These are phyloP conservation scores for Butyriboletus appendiculatus DNA, from an alignment of 1,284 basidiomycete genomes.

Conservation along the genomic window DNA sequence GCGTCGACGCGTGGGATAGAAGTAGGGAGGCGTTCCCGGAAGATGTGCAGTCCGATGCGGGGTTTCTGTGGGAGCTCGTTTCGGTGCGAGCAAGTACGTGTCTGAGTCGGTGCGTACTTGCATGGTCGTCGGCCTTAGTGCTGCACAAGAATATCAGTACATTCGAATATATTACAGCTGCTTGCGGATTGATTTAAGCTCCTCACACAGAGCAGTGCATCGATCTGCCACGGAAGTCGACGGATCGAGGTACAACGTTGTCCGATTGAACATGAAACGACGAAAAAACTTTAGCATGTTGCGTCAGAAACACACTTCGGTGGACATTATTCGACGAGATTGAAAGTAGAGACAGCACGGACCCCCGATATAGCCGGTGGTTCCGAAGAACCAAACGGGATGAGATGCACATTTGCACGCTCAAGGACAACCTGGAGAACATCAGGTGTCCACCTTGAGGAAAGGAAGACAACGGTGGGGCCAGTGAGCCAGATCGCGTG, in stretches of 20 bases:
- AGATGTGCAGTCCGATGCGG: no score
- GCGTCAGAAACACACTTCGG: neutral
- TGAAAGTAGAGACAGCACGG: slow-evolving; percentile 20
- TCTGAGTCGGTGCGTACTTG: no score
- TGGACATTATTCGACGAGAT: slow-evolving; percentile 4
- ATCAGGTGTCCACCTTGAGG: slow-evolving; percentile 26
- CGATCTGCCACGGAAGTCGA: slow-evolving; percentile 28
- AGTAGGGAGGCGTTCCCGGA: no score
- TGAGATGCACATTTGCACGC: slow-evolving; percentile 18
- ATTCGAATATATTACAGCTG: no score
- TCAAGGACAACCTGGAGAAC: slow-evolving; percentile 23
- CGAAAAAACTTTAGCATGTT: slow-evolving; percentile 17
- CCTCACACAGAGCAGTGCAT: slow-evolving; percentile 23
- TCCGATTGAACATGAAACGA: slow-evolving; percentile 33
- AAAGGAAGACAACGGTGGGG: slow-evolving; percentile 28
- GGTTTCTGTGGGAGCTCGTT: no score
- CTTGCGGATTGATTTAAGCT: slow-evolving; percentile 27
- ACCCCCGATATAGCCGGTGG: slow-evolving; percentile 13
- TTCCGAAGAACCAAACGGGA: slow-evolving; percentile 19
- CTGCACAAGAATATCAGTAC: no score
- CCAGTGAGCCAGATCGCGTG: slow-evolving; percentile 31
- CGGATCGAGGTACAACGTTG: slow-evolving; percentile 28
- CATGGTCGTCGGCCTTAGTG: no score
- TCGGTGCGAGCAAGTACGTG: no score
- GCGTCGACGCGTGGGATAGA: no score